Base-by-base conservation (phyloP, 2,329 filamentous ascomycete species). In the Neopestalotiopsis clavispora region DNA sequence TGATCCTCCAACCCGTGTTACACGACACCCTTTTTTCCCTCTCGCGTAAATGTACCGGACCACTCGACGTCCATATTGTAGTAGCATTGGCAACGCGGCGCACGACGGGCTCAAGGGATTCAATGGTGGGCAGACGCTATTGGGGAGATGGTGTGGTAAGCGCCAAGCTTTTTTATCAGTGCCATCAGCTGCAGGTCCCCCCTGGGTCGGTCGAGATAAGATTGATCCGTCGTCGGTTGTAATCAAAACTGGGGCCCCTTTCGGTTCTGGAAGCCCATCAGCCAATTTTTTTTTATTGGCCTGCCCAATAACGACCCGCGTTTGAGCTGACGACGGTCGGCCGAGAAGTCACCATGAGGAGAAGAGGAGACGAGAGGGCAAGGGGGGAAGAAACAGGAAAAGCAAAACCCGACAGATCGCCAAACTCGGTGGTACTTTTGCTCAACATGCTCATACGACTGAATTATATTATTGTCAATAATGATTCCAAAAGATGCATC, bases 91-190 rank as follows among this genome's bases (percentile, higher is more conserved):
- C 14, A 56, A 32, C 20, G 45, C 45, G 45, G 45, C 45, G 57
- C 57, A 56, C 10, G 23, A 34, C 12, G 23, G 34, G 23, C 57
- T 28, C 23, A 28, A 28, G 23, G 23, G 23, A 28, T 28, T 28
- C 23, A 28, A 28, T 28, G 23, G 23, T 28, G 23, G 23, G 23
- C 23, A 28, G 23, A 59, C 57, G 30, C 57, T 34, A 30, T 34
- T 38, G 34, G 34, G 23, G 23, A 28, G 57, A 59, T 59, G 57
- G 57, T 59, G 57, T 59, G 57, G 13, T 28, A 56, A 6, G 28
- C 34, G 66, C 66, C 66, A 68, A 68, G 66, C 66, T 68, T 68
- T 68, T 64, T 68, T 64, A 68, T 68, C 66, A 28, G 42, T 34
- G 30, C 66, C 38, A 63, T 64, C 58, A 63, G 40, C 66, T 68